Evolutionary conservation across 148 eudicot genomes (phyloP), one percentile per base, ranked within the genome.

Genomic region (Linanthus parryae): DNA sequence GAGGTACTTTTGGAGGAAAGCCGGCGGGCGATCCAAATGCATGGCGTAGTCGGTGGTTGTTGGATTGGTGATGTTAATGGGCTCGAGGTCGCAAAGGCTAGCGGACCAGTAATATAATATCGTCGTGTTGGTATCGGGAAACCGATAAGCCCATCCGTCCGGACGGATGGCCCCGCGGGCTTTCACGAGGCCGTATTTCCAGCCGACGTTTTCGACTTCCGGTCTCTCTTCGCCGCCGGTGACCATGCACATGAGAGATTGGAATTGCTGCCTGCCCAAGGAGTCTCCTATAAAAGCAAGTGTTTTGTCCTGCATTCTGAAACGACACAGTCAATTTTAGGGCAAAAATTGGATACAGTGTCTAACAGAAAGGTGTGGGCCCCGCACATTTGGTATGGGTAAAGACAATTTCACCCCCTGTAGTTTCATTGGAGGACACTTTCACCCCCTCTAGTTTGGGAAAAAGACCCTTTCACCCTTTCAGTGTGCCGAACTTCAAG

Each of bases 211-310:
- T 67, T 73, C 61, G 50, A 76, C 67, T 33, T 73, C 74, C 7
- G 65, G 65, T 20, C 34, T 56, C 38, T 76, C 85, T 61, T 76
- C 72, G 11, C 85, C 85, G 22, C 82, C 76, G 7, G 79, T 80
- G 33, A 63, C 79, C 85, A 80, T 80, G 57, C 85, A 80, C 82
- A 80, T 70, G 43, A 80, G 74, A 40, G 85, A 80, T 45, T 80
- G 85, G 40, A 73, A 80, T 28, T 80, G 85, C 30, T 80, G 85
- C 57, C 85, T 73, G 16, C 85, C 85, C 50, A 80, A 62, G 44
- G 85, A 80, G 56, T 80, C 85, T 10, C 85, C 85, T 26, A 80
- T 67, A 42, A 80, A 80, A 43, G 85, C 85, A 52, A 80, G 76
- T 4, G 85, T 80, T 58, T 80, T 76, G 58, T 76, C 79, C 69